Base-by-base conservation (phyloP, 495 filamentous ascomycete genomes). In the Penicillium egyptiacum region DNA sequence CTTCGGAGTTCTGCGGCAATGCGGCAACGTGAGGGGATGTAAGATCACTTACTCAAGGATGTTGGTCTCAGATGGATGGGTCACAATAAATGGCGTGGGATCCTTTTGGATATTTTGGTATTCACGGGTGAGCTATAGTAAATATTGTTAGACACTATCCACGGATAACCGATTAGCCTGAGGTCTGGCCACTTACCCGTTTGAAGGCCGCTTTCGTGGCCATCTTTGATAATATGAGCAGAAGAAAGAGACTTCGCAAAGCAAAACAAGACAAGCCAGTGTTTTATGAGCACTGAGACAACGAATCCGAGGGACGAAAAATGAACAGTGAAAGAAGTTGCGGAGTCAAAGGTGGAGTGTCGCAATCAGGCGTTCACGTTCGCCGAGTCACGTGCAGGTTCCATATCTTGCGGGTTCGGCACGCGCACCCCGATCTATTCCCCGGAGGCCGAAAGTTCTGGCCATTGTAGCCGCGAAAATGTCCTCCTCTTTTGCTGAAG, bases 11-110 rank as follows among this genome's bases (percentile, higher is more conserved):
- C 35, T 17, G 35, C 35, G 16, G 35, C 16, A 37, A 37, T 14
- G 23, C 14, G 25, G 11, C 0, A 44, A 14, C n/a, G 35, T 16
- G n/a, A 23, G 17, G 11, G 35, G 19, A 45, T 25, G 31, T 31
- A 31, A 31, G 31, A 28, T 43, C 9, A 75, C 80, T 56, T 70
- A 91, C 88, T 98, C 94, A 22, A 98, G 82, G 64, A 98, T 98
- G 70, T 98, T 98, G 50, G 80, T 77, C 64, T 98, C 95, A 8
- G 92, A 96, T 11, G 94, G 94, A 70, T 97, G 94, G 11, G 94
- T 93, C 40, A 85, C 81, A 65, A 98, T 98, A 74, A 89, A 98
- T 40, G 92, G 92, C 16, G 93, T 91, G 6, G 94, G 94, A 66
- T 90, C 94, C 72, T 92, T 87, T 64, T 89, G 83, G 66, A 98